Conservation (phyloP, 352 stramenopile genomes). For the Globisporangium barbulae region DNA sequence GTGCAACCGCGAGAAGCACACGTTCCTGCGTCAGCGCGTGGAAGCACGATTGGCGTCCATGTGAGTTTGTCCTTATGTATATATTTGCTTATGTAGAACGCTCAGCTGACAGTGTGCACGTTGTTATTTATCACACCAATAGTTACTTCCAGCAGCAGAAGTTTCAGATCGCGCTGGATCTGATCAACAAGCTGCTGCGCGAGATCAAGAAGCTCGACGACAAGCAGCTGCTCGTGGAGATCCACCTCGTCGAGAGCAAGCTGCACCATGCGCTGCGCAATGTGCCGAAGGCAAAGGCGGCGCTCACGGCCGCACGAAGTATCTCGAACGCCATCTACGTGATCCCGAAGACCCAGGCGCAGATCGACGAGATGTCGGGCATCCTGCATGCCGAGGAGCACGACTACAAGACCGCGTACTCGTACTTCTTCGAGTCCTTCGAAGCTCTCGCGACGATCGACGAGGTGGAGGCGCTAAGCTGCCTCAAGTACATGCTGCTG, state of each 20-base stretch:
- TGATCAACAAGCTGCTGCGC: slow-evolving; percentile 93
- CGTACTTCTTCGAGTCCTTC: slow-evolving; percentile 99
- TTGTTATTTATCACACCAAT: slow-evolving; percentile 5
- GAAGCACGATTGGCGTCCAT: slow-evolving; percentile 93
- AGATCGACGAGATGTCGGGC: slow-evolving; percentile 97
- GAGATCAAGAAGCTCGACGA: slow-evolving; percentile 99
- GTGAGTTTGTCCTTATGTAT: slow-evolving; percentile 21
- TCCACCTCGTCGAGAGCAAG: slow-evolving; percentile 97
- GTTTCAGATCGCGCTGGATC: slow-evolving; percentile 91
- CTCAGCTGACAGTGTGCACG: background rate
- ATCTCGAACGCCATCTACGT: slow-evolving; percentile 99
- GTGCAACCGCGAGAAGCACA: slow-evolving; percentile 93
- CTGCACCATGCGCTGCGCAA: slow-evolving; percentile 98
- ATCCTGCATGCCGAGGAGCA: slow-evolving; percentile 97
- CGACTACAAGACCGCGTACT: slow-evolving; percentile 99
- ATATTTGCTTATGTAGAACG: background rate
- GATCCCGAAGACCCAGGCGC: slow-evolving; percentile 91
- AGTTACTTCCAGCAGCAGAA: slow-evolving; percentile 88
- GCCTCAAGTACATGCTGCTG: slow-evolving; percentile 99
- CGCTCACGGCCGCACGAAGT: slow-evolving; percentile 95
- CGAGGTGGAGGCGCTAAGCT: slow-evolving; percentile 75
- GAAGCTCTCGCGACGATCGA: slow-evolving; percentile 94
- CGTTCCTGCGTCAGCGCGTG: slow-evolving; percentile 98
- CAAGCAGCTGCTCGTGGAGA: slow-evolving; percentile 99
- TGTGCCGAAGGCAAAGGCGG: slow-evolving; percentile 95